Conservation (phyloP, 2,329 filamentous ascomycete species). For the Claviceps pusilla region DNA sequence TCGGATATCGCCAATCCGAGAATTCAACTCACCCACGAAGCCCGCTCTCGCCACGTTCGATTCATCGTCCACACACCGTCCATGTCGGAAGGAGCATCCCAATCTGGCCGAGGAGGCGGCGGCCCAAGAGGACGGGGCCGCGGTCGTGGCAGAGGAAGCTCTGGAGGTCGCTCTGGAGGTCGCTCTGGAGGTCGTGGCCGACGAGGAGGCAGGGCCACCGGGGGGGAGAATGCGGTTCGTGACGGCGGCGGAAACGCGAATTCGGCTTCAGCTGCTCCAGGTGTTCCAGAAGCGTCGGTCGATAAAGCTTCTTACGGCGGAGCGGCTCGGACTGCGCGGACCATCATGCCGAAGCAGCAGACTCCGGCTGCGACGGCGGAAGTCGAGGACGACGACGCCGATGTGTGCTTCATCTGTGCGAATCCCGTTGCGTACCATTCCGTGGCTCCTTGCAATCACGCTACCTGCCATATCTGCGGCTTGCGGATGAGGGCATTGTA, state of each 20-base stretch:
- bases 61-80: neutral
- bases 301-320: conserved; percentile 19
- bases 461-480: conserved; percentile 91
- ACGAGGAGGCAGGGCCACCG: conserved; percentile 16
- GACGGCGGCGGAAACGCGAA: conserved; percentile 4
- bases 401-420: conserved; percentile 96
- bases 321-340: conserved; percentile 21
- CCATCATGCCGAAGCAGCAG: conserved; percentile 6
- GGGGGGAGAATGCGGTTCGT: conserved; percentile 3
- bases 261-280: conserved; percentile 6
- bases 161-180: neutral
- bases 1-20: neutral
- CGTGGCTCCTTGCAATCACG: conserved; percentile 86
- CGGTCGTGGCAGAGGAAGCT: conserved; percentile 12
- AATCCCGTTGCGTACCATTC: conserved; percentile 77
- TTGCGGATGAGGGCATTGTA: conserved; percentile 83
- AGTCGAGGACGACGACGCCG: conserved; percentile 39
- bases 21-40: neutral
- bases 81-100: conserved; percentile 10
- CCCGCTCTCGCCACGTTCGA: neutral
- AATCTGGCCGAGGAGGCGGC: conserved; percentile 17
- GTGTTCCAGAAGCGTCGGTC: neutral
- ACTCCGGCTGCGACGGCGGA: conserved; percentile 7
- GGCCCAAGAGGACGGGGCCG: conserved; percentile 25
- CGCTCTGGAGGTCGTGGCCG: conserved; percentile 4